A percentile compares a stretch with the other conserved stretches of the same genome.
phyloP scores from a whole-genome alignment of 108 stramenopile genomes.

The Halocafeteria seosinensis region DNA sequence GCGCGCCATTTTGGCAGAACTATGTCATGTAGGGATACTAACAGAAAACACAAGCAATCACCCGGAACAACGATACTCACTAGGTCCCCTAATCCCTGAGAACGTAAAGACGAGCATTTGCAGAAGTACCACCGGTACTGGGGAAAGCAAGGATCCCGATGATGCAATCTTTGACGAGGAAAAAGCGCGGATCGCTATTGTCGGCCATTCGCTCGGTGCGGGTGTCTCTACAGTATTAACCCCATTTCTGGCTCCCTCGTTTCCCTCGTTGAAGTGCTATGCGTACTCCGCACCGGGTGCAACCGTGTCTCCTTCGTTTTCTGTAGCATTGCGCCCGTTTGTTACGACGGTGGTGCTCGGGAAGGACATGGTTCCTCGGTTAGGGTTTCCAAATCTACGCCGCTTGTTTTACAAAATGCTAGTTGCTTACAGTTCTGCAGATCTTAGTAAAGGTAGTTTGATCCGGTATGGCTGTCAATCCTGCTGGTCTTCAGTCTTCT shows the following conservation, averaged over 20 bases:
- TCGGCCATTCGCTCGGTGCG: slow-evolving; percentile 82
- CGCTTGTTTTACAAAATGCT: not conserved
- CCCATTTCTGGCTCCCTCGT: slow-evolving; percentile 54
- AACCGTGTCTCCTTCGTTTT: slow-evolving; percentile 57
- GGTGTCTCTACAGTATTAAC: slow-evolving; percentile 61
- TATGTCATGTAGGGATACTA: not conserved
- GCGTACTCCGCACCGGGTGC: slow-evolving; percentile 73
- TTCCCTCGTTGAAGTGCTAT: slow-evolving; percentile 49
- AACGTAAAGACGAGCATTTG: not conserved
- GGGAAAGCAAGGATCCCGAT: not conserved
- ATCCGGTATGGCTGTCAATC: too few species aligned
- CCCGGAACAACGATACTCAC: not conserved
- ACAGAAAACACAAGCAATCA: not conserved
- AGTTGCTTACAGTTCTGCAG: too few species aligned
- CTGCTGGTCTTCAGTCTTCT: too few species aligned
- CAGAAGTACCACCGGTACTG: not conserved
- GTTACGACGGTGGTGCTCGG: slow-evolving; percentile 58
- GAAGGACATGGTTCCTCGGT: slow-evolving; percentile 65
- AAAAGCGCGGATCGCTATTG: slow-evolving; percentile 55
- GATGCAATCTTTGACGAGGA: too few species aligned
- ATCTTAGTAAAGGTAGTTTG: too few species aligned
- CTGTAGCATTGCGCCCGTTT: slow-evolving; percentile 43
- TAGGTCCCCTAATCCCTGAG: not conserved
- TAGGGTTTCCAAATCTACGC: slow-evolving; percentile 49
- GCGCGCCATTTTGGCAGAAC: not conserved